These are phyloP conservation scores for Dendrocalamus sinicus DNA, from an alignment of 176 grass and related monocot species.

Conservation along the genomic window DNA sequence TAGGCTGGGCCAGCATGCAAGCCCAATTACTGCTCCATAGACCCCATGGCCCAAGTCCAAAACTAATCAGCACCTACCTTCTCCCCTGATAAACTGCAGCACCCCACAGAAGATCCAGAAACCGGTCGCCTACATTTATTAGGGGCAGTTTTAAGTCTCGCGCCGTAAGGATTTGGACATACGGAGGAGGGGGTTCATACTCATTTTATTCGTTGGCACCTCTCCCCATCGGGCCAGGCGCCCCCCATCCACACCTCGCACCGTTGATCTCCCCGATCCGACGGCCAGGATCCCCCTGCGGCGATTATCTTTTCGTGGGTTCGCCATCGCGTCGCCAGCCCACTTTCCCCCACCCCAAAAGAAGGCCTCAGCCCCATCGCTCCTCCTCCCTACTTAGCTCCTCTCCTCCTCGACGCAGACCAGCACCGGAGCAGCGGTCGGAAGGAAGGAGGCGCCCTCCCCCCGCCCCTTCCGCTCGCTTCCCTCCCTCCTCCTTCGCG, in stretches of 20 bases:
- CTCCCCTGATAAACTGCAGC: neutral
- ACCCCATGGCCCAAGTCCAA: too few relatives aligned
- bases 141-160: neutral
- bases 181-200: neutral
- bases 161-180: neutral
- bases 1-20: too few relatives aligned
- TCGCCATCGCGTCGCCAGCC: conserved; percentile 15
- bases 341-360: conserved; percentile 37
- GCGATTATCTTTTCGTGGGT: conserved; percentile 21
- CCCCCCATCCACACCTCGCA: neutral
- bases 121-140: neutral
- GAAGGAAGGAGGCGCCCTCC: neutral
- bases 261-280: neutral
- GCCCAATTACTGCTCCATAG: too few relatives aligned
- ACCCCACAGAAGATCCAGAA: neutral
- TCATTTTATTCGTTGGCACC: neutral
- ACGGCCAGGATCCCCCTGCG: neutral
- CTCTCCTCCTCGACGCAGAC: neutral
- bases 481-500: neutral
- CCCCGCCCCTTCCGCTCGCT: too few relatives aligned
- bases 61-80: too few relatives aligned
- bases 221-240: too few relatives aligned
- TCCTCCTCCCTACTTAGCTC: neutral
- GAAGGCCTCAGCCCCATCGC: conserved; percentile 30
- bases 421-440: conserved; percentile 5